A percentile compares a stretch with the other conserved stretches of the same genome.
These are phyloP conservation scores for Blastocystis sp. DNA, from an alignment of 352 stramenopile genomes.

Conservation along the genomic window DNA sequence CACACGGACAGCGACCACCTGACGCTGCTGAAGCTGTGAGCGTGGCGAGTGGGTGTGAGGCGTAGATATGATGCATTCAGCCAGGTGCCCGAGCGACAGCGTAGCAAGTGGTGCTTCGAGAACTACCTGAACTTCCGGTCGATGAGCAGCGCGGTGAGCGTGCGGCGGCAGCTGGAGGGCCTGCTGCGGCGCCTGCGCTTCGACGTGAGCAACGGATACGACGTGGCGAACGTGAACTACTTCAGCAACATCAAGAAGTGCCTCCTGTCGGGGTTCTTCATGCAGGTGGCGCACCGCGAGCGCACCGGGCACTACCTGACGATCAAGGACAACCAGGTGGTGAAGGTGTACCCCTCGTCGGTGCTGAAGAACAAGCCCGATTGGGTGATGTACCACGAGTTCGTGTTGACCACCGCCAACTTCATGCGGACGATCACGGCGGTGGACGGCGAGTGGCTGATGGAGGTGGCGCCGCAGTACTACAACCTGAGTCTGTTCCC, in stretches of 20 bases:
- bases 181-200: conserved; percentile 82
- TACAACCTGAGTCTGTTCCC: conserved; percentile 96
- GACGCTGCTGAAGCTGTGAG: conserved; percentile 93
- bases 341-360: conserved; percentile 64
- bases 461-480: conserved; percentile 92
- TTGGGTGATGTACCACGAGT: conserved; percentile 85
- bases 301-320: conserved; percentile 90
- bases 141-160: conserved; percentile 87
- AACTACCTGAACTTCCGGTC: conserved; percentile 91
- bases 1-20: conserved; percentile 85
- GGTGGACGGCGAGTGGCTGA: conserved; percentile 86
- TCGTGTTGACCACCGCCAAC: conserved; percentile 96
- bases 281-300: conserved; percentile 89
- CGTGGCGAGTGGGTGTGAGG: not conserved
- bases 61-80: conserved; percentile 40
- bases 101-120: conserved; percentile 90
- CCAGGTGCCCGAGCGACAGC: conserved; percentile 22
- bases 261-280: conserved; percentile 93
- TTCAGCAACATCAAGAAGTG: conserved; percentile 88
- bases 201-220: conserved; percentile 72
- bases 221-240: conserved; percentile 78
- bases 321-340: conserved; percentile 95
- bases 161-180: conserved; percentile 87
- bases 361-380: conserved; percentile 64
- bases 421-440: conserved; percentile 95